Conservation (phyloP, 2,329 filamentous ascomycete species). For the Blastomyces emzantsi region DNA sequence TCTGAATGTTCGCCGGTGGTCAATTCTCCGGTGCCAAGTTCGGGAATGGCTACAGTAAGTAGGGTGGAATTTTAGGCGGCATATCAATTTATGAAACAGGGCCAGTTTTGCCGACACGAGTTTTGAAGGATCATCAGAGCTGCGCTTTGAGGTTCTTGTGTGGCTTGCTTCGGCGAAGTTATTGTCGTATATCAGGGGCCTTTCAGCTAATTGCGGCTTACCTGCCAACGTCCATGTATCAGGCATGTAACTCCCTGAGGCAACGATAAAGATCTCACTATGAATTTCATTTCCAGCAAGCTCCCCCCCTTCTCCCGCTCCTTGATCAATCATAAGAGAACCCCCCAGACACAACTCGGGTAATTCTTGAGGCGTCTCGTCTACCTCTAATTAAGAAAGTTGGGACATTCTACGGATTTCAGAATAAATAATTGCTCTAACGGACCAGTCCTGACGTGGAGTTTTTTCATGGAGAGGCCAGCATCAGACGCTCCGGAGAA, state of each 20-base stretch:
- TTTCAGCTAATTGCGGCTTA: background rate
- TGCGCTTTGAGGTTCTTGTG: background rate
- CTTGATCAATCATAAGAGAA: background rate
- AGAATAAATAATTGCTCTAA: background rate
- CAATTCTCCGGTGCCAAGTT: background rate
- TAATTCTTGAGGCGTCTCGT: background rate
- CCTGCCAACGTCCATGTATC: background rate
- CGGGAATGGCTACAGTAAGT: background rate
- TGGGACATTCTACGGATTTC: background rate
- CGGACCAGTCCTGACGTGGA: background rate
- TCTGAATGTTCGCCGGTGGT: background rate
- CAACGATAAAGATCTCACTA: background rate
- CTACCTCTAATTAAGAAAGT: background rate
- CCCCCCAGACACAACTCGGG: background rate
- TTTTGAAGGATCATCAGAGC: background rate
- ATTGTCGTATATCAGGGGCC: background rate
- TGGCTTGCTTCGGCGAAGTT: background rate
- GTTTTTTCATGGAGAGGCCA: background rate
- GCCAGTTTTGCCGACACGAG: background rate
- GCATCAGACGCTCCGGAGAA: background rate
- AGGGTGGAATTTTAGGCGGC: background rate
- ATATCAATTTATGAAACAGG: background rate
- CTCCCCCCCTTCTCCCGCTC: background rate
- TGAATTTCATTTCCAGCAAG: background rate
- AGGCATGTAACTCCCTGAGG: background rate